Evolutionary conservation across 345 rosid species (phyloP), one percentile per base, ranked within the genome.

Genomic region (Heritiera littoralis): DNA sequence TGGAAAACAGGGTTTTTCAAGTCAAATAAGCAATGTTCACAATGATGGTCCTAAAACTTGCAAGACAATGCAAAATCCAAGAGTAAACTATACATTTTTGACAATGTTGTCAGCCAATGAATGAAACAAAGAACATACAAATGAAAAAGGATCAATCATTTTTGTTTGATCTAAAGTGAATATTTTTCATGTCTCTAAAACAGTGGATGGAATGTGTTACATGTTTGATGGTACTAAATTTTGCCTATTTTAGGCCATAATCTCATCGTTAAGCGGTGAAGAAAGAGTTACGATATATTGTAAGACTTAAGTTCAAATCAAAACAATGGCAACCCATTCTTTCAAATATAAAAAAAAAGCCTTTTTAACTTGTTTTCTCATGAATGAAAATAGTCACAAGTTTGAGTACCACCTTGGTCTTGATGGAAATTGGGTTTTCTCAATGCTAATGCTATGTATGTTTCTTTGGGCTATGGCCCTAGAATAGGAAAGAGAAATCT

Each of bases 21-120:
- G 61, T 72, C 60, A 52, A 32, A 61, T 6, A 52, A 72, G 28
- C 45, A 51, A 51, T 72, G 75, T 51, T 72, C 40, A 61, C 6
- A 4, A 11, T 30, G 59, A 30, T 52, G 61, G 46, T 9, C 61
- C 60, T 1, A 30, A 28, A 0, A 12, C 32, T 68, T 45, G 73
- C 18, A 68, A 68, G 35, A 35, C 73, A 20, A 45, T n/a, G n/a
- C 20, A 49, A 49, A 70, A 49, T 70, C 43, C 60, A 72, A 52
- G 52, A 72, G 8, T 30, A 72, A 20, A 72, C 61, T 18, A 17
- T 35, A 17, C 60, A 14, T 32, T 13, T 52, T 52, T 60, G 38
- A 60, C 65, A 9, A 60, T 10, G 10, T 54, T 54, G 65, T 60
- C 64, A 20, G 2, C 12, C 60, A 14, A 13, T 2, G 60, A 15